phyloP scores from a whole-genome alignment of 441 rosid genomes.

The Populus tomentosa region DNA sequence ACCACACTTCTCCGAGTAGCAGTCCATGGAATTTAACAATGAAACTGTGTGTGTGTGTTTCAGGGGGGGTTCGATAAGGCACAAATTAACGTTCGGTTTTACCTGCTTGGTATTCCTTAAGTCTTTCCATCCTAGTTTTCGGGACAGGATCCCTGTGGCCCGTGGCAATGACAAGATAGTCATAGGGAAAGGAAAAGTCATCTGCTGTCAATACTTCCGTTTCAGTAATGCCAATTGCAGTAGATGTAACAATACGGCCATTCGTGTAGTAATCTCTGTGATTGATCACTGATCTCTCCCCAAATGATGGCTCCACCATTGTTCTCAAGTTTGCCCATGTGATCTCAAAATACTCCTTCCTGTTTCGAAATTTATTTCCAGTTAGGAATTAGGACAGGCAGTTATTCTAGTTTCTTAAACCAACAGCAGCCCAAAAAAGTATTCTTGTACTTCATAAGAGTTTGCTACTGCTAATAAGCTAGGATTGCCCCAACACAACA shows the following conservation, averaged over 20 bases:
- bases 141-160: slow-evolving; percentile 62
- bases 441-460: not conserved
- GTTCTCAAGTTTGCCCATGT: slow-evolving; percentile 74
- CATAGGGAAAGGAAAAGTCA: slow-evolving; percentile 43
- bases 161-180: slow-evolving; percentile 78
- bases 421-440: not conserved
- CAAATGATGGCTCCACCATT: slow-evolving; percentile 80
- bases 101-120: slow-evolving; percentile 54
- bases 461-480: not conserved
- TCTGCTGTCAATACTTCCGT: slow-evolving; percentile 52
- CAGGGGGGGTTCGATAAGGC: not conserved
- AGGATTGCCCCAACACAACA: not conserved
- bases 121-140: slow-evolving; percentile 48
- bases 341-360: slow-evolving; percentile 89
- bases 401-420: not conserved
- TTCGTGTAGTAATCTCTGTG: slow-evolving; percentile 59
- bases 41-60: not conserved
- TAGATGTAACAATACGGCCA: slow-evolving; percentile 55
- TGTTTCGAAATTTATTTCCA: slow-evolving; percentile 24
- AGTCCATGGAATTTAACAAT: not conserved
- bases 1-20: not conserved
- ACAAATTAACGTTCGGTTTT: slow-evolving; percentile 3
- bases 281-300: slow-evolving; percentile 56
- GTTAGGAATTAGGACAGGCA: not conserved
- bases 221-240: slow-evolving; percentile 52